Percentiles rank a stretch among this genome's conserved stretches.
Evolutionary conservation across 352 stramenopile genomes (phyloP).

Genomic region (Phytophthora tentaculata): DNA sequence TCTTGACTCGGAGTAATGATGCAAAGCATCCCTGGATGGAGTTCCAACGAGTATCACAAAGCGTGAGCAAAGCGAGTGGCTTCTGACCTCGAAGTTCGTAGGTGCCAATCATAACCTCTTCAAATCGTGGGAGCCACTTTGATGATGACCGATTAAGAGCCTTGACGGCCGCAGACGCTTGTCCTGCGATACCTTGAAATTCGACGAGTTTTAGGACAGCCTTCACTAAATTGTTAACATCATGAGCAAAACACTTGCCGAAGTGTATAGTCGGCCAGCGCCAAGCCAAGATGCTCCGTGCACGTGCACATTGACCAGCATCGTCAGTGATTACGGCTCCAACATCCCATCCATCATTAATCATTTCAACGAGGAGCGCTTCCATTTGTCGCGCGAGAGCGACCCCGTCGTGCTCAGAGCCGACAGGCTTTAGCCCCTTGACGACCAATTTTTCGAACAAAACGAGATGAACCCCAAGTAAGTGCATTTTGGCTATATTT

Average conservation of each 20-base stretch:
- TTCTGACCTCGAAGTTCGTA: neutral
- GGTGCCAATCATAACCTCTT: neutral
- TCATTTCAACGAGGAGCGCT: no score
- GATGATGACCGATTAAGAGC: neutral
- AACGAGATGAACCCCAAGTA: no score
- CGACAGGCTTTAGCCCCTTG: no score
- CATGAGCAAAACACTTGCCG: neutral
- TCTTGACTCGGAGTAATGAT: neutral
- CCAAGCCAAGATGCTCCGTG: neutral
- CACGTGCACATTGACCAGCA: neutral
- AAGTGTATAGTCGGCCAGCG: neutral
- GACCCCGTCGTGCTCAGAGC: no score
- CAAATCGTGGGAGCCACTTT: neutral
- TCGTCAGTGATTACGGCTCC: no score
- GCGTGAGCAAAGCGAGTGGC: neutral
- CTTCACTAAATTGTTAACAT: neutral
- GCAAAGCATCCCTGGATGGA: neutral
- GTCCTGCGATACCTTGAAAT: neutral
- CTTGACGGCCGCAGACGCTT: neutral
- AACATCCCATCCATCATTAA: no score
- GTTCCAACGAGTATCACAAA: neutral
- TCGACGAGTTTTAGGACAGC: neutral
- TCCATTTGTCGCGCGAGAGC: no score
- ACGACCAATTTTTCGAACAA: no score
- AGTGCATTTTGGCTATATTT: no score